Base-by-base conservation (phyloP, 768 basidiomycete species). In the Galerina sulciceps region DNA sequence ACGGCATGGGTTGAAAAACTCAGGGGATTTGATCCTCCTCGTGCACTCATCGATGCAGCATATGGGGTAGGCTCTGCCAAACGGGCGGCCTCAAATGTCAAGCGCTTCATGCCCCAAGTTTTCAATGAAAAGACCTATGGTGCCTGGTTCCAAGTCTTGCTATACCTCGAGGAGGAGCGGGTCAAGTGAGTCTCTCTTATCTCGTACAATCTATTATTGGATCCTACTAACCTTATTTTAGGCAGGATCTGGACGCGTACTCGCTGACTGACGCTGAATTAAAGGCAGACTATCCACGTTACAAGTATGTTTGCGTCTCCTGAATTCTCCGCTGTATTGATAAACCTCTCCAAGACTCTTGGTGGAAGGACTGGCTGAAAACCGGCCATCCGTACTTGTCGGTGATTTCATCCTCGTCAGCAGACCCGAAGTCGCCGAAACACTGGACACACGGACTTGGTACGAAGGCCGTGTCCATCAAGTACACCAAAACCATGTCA, bases 291-390 rank as follows among this genome's bases (percentile, higher is more conserved):
- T 69, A 76, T 58, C 73, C 73, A 26, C 72, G 77, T 20, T 84
- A 84, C 67, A 73, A 78, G 82, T 82, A 59, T 58, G 78, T 65
- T 2, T 6, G 34, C 58, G 15, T 13, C 57, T 34, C 11, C 18
- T 35, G 36, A 17, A 6, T 53, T 37, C 1, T 45, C 3, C 6
- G 8, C n/a, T 26, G 41, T 17, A 11, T 15, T 46, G 53, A 49
- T 44, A 26, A 35, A 20, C 42, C 14, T 2, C 22, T 37, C 3
- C 6, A 38, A 87, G 85, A 22, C 69, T 87, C 5, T 55, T 71
- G 34, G 84, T 88, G 9, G 75, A 81, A 34, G 85, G 85, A 5
- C 72, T 87, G 1, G 83, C 81, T 2, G 84, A 87, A 69, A 81
- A 82, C 48, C 75, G 85, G 3, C 86, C 85, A 0, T 84, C 81